Evolutionary conservation across 2,329 filamentous ascomycete genomes (phyloP), one percentile per base, ranked within the genome.

Genomic region (Ophiocordyceps camponoti-leonardi): DNA sequence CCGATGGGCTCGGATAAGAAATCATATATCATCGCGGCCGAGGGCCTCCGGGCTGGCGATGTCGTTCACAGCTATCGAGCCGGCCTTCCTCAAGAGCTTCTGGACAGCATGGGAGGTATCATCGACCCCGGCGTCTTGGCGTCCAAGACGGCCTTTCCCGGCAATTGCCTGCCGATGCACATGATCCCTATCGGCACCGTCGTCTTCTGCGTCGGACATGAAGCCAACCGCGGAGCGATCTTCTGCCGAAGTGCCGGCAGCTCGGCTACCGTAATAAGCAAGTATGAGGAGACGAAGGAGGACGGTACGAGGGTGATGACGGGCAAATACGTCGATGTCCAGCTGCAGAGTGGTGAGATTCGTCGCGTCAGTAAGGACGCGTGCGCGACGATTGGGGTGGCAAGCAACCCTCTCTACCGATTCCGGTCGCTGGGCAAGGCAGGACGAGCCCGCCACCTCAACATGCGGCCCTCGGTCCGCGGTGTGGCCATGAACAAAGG

Each of bases 401-500:
- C 90, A 39, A 96, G 92, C 73, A 98, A 98, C 64, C 77, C 83
- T 42, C 83, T 94, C 61, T 83, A 87, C 62, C 86, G 94, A 53
- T 94, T 93, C 64, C 74, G 79, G 52, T 86, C 92, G 58, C 74
- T 98, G 47, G 93, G 93, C 56, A 98, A 98, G 69, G 92, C 92
- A 55, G 92, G 92, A 59, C 79, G 93, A 56, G 87, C 82, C 55
- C 78, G 92, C 58, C 95, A 87, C 88, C 67, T 96, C 53, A 92
- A 92, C 59, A 94, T 93, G 58, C 75, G 92, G 54, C 92, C 92
- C 16, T 95, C 92, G 1, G 92, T 98, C 41, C 81, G 93, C 71
- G 93, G 92, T 82, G 68, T 96, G 56, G 92, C 93, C 51, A 98
- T 98, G 93, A 98, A 98, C 71, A 87, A 90, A 62, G 78, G 83